These are phyloP conservation scores for Rhinocladiella mackenziei DNA, from an alignment of 2,329 filamentous ascomycete species.

Conservation along the genomic window DNA sequence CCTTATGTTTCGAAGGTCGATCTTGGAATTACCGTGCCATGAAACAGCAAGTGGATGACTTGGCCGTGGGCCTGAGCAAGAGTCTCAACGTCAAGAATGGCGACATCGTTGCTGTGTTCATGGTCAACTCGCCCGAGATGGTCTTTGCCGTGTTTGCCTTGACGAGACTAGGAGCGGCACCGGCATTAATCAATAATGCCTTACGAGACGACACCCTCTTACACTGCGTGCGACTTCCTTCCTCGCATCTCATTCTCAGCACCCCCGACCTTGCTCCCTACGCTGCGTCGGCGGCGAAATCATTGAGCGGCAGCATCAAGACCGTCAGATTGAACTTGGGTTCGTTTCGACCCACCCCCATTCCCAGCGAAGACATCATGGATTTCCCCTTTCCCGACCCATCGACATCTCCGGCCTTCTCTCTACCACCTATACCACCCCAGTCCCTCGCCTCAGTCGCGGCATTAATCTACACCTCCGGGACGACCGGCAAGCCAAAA, in stretches of 20 bases:
- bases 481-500: conserved; percentile 37
- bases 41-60: conserved; percentile 40
- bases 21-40: conserved; percentile 44
- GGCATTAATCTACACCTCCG: conserved; percentile 47
- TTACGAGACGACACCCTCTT: conserved; percentile 46
- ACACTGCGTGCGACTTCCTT: conserved; percentile 44
- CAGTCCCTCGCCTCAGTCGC: conserved; percentile 35
- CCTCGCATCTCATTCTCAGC: conserved; percentile 41
- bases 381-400: conserved; percentile 23
- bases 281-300: conserved; percentile 21
- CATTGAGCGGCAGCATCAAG: conserved; percentile 28
- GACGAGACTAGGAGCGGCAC: conserved; percentile 45
- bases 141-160: conserved; percentile 43
- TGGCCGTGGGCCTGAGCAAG: conserved; percentile 41
- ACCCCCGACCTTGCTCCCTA: conserved; percentile 42
- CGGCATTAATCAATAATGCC: conserved; percentile 47
- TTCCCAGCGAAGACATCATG: conserved; percentile 30
- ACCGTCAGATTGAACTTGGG: conserved; percentile 22
- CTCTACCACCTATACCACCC: conserved; percentile 19
- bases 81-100: conserved; percentile 37
- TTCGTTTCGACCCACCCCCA: conserved; percentile 23
- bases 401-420: not conserved
- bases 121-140: conserved; percentile 50
- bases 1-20: conserved; percentile 48
- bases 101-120: conserved; percentile 47